A percentile compares a stretch with the other conserved stretches of the same genome.
phyloP scores from a whole-genome alignment of 768 basidiomycete genomes.

The Auricularia auricula-judae region DNA sequence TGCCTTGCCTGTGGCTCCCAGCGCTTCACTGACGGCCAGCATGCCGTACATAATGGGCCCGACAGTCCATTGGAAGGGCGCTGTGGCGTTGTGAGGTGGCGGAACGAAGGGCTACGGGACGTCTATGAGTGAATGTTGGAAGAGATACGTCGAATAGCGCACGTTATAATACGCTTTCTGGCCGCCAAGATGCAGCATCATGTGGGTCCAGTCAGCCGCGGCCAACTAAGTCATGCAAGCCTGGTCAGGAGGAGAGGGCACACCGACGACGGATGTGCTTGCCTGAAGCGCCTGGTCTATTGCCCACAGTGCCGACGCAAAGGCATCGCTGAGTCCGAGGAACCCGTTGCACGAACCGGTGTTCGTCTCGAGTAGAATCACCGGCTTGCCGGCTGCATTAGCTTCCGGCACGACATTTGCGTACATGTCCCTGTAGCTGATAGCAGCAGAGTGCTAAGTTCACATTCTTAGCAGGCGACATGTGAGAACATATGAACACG shows the following conservation, averaged over 20 bases:
- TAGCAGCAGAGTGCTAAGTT: conserved; percentile 12
- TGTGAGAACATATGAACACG: no score
- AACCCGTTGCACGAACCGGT: conserved; percentile 47
- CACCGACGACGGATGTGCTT: background rate
- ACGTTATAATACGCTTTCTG: conserved; percentile 44
- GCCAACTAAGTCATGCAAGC: conserved; percentile 22
- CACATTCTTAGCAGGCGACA: no score
- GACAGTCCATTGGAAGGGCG: conserved; percentile 42
- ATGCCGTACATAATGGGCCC: conserved; percentile 39
- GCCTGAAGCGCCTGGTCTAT: conserved; percentile 35
- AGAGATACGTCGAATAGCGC: conserved; percentile 12
- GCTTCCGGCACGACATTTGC: conserved; percentile 23
- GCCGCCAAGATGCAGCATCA: conserved; percentile 38
- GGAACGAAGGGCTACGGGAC: conserved; percentile 38
- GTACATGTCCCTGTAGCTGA: conserved; percentile 25
- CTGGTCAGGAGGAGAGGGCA: background rate
- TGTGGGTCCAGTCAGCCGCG: conserved; percentile 33
- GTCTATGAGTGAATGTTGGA: background rate
- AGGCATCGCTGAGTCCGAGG: conserved; percentile 37
- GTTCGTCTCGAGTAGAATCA: conserved; percentile 46
- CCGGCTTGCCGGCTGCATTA: conserved; percentile 23
- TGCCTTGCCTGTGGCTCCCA: conserved; percentile 30
- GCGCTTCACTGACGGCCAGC: conserved; percentile 33
- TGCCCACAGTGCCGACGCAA: conserved; percentile 40
- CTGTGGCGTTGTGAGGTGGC: conserved; percentile 32